Percentiles rank a stretch among this genome's conserved stretches.
Evolutionary conservation across 345 rosid genomes (phyloP).

Genomic region (Pistacia vera): DNA sequence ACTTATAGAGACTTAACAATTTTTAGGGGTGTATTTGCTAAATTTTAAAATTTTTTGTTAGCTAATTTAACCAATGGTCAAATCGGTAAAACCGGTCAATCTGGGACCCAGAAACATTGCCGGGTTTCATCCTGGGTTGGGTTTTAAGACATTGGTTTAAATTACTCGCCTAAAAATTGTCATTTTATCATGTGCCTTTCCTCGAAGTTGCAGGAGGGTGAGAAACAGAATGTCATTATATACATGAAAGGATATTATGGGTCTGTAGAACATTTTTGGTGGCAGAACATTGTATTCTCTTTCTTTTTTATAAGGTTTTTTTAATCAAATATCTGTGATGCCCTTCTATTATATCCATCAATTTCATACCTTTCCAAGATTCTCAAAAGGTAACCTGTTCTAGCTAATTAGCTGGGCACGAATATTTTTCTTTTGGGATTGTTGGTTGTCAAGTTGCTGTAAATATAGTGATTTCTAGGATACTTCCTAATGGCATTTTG

Average conservation of each 20-base stretch:
- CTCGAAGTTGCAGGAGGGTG: neutral
- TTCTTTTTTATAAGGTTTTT: neutral
- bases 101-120: too few relatives aligned
- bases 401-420: constrained; percentile 7
- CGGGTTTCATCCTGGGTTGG: too few relatives aligned
- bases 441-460: neutral
- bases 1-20: too few relatives aligned
- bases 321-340: constrained; percentile 13
- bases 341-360: constrained; percentile 6
- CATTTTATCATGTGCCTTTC: neutral
- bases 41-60: too few relatives aligned
- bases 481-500: neutral
- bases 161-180: too few relatives aligned
- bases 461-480: neutral
- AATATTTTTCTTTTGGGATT: constrained; percentile 17
- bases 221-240: neutral
- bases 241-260: constrained; percentile 6
- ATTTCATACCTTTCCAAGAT: constrained; percentile 25
- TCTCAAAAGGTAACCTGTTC: neutral
- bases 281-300: constrained; percentile 4
- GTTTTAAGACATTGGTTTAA: too few relatives aligned
- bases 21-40: too few relatives aligned
- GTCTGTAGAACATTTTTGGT: constrained; percentile 3
- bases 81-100: too few relatives aligned
- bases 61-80: too few relatives aligned